Percentiles rank a stretch among this genome's conserved stretches.
Evolutionary conservation across 208 protist genomes (phyloP).

Genomic region (Herpetomonas samuelpessoai): DNA sequence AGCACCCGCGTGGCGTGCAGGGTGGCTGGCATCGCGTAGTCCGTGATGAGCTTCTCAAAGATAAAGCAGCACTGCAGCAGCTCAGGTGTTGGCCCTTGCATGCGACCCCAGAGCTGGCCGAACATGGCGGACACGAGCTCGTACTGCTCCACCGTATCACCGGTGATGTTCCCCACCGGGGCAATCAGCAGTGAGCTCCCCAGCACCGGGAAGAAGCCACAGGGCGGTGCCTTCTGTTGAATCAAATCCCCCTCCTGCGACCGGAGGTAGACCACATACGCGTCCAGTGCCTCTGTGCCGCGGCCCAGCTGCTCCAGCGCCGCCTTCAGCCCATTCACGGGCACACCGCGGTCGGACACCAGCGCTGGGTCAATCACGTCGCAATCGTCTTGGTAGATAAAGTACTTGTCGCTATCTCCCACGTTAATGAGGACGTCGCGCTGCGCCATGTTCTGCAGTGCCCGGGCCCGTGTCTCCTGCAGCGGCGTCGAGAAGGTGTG

Average conservation of each 20-base stretch:
- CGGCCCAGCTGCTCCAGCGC: constrained; percentile 64
- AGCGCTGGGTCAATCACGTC: constrained; percentile 52
- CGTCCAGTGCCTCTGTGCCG: constrained; percentile 31
- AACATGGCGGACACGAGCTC: constrained; percentile 65
- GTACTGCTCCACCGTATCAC: constrained; percentile 83
- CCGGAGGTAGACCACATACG: constrained; percentile 59
- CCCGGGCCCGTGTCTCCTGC: constrained; percentile 36
- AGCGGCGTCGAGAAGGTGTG: constrained; percentile 53
- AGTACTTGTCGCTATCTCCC: constrained; percentile 85
- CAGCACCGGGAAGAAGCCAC: constrained; percentile 56
- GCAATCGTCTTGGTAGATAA: constrained; percentile 77
- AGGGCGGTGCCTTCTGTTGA: constrained; percentile 39
- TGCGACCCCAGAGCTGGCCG: constrained; percentile 70
- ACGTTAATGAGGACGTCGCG: constrained; percentile 50
- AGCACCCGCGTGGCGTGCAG: constrained; percentile 65
- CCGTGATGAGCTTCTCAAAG: constrained; percentile 66
- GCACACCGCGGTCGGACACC: constrained; percentile 63
- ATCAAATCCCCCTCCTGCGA: constrained; percentile 21
- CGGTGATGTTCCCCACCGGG: constrained; percentile 79
- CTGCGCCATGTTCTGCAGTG: constrained; percentile 54
- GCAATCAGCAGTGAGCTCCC: constrained; percentile 54
- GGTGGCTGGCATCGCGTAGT: constrained; percentile 56
- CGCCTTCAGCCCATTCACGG: constrained; percentile 40
- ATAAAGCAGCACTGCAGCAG: constrained; percentile 77
- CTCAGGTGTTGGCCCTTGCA: constrained; percentile 86